These are phyloP conservation scores for Cryptosporidium sp. DNA, from an alignment of 169 alveolate genomes.

Conservation along the genomic window DNA sequence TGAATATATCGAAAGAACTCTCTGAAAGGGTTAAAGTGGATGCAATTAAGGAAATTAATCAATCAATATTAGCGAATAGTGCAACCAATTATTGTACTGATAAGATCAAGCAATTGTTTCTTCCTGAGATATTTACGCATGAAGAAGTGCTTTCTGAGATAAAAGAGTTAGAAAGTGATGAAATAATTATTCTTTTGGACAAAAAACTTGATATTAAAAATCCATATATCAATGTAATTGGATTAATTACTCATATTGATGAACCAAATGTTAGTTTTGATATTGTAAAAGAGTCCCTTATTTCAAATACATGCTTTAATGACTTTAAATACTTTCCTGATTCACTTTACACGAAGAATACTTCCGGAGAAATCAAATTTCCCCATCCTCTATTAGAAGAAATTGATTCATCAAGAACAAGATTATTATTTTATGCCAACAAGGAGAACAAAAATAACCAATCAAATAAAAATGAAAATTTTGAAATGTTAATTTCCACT, in stretches of 20 bases:
- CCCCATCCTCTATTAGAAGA: conserved; percentile 25
- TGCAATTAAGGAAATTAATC: conserved; percentile 24
- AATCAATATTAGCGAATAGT: background rate
- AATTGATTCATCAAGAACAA: conserved; percentile 2
- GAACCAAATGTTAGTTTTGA: conserved; percentile 5
- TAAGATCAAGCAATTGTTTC: conserved; percentile 25
- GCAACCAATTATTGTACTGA: conserved; percentile 33
- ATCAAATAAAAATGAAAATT: background rate
- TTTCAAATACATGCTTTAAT: conserved; percentile 28
- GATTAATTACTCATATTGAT: conserved; percentile 58
- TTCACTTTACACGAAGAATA: background rate
- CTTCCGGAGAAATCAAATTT: background rate
- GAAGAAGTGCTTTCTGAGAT: conserved; percentile 12
- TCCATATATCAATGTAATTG: conserved; percentile 38
- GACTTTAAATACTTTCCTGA: conserved; percentile 2
- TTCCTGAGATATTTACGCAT: conserved; percentile 26
- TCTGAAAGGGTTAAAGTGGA: conserved; percentile 17
- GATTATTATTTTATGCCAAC: background rate
- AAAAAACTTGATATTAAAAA: conserved; percentile 43
- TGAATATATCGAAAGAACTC: conserved; percentile 35
- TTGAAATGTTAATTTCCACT: background rate
- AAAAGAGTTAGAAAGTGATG: conserved; percentile 5
- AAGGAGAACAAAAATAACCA: background rate
- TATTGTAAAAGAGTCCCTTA: conserved; percentile 32
- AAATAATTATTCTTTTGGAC: conserved; percentile 20